Evolutionary conservation across 441 rosid species (phyloP).

Genomic region (Arabidopsis lyrata): DNA sequence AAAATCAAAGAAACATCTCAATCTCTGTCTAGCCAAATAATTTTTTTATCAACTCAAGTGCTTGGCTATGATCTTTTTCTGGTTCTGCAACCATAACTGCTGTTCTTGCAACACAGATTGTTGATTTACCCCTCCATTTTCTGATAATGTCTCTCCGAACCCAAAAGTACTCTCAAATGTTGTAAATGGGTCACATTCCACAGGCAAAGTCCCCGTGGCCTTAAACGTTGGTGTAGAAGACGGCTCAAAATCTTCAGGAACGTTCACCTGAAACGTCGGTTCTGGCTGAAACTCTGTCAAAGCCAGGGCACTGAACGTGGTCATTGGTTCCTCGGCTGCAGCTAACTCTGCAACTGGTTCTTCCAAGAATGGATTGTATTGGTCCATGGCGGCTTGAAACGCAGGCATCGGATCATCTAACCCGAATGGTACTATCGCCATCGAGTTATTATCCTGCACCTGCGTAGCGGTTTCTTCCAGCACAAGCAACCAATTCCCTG

Average conservation of each 20-base stretch:
- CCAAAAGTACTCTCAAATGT: constrained; percentile 45
- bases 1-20: constrained; percentile 25
- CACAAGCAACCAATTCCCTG: constrained; percentile 64
- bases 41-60: constrained; percentile 44
- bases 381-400: constrained; percentile 32
- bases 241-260: constrained; percentile 29
- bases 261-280: constrained; percentile 51
- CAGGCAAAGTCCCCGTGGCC: constrained; percentile 23
- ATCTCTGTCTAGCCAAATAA: constrained; percentile 29
- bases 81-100: constrained; percentile 71
- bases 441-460: constrained; percentile 38
- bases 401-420: constrained; percentile 27
- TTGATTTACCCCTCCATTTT: constrained; percentile 45
- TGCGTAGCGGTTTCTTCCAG: constrained; percentile 48
- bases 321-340: constrained; percentile 5
- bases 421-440: constrained; percentile 34
- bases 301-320: constrained; percentile 33
- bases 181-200: constrained; percentile 61
- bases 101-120: constrained; percentile 59
- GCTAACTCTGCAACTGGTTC: constrained; percentile 38
- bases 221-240: constrained; percentile 32
- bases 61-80: constrained; percentile 73
- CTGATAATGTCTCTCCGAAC: constrained; percentile 37
- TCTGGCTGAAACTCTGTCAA: constrained; percentile 52
- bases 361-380: constrained; percentile 77